Base-by-base conservation (phyloP, 345 rosid species). In the Chamaenerion angustifolium region DNA sequence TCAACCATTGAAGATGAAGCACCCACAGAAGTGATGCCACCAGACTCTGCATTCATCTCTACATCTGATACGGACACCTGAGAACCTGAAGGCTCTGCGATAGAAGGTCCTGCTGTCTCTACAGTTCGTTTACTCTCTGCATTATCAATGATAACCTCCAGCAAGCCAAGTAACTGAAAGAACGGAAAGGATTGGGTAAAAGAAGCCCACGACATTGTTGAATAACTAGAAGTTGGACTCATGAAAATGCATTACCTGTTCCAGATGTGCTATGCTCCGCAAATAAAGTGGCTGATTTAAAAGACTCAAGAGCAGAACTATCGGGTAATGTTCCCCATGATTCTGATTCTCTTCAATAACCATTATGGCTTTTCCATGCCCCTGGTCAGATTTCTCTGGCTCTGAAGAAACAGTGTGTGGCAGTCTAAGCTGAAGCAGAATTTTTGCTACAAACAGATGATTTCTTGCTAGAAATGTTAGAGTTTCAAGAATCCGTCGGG, bases 251-350 rank as follows among this genome's bases (percentile, higher is more conserved):
- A 35, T 54, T 55, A 86, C 98, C 98, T 83, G 98, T 67, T 90
- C 98, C 57, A 90, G 94, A 73, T 86, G 98, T 44, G 95, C 92
- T 54, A 90, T 64, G 54, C 98, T 90, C 77, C 98, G 83, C 69
- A 79, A 55, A 64, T 90, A 90, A 45, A 90, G 84, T 46, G 98
- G 92, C 64, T 86, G 94, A 63, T 76, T 83, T 71, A 90, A 69
- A 71, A 90, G 95, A 71, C 86, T 76, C 66, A 90, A 69, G 55
- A 90, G 98, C 71, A 86, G 60, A 17, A 76, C 80, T 48, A 90
- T 67, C 10, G 94, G 79, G 58, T 75, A 51, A 64, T 54, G 69
- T 62, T 69, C 92, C 5, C 68, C 71, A 61, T 66, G 68, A 21
- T 52, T 50, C 73, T 72, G 65, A 73, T 62, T 58, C 63, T 58